These are phyloP conservation scores for Hypoxylon subgilvum DNA, from an alignment of 495 filamentous ascomycete species.

Conservation along the genomic window DNA sequence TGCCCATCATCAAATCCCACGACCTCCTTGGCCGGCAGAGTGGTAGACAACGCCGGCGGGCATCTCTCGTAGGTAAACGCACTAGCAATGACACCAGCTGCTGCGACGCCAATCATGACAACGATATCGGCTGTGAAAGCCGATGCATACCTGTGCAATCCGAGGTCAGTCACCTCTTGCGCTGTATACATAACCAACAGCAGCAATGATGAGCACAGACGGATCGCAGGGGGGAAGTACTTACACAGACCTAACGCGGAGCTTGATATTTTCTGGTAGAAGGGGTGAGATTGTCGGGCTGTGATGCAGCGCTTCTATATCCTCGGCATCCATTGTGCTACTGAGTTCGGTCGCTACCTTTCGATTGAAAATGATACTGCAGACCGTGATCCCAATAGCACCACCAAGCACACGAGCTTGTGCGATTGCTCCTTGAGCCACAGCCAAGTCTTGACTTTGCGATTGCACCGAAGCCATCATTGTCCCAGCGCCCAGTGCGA, in stretches of 20 bases:
- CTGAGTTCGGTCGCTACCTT: slow-evolving; percentile 28
- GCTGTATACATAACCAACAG: neutral
- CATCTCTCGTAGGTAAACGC: slow-evolving; percentile 29
- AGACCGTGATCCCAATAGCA: slow-evolving; percentile 57
- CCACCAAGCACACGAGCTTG: slow-evolving; percentile 66
- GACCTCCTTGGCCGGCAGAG: slow-evolving; percentile 36
- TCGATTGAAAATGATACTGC: slow-evolving; percentile 53
- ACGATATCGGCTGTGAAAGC: slow-evolving; percentile 43
- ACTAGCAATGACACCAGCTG: slow-evolving; percentile 39
- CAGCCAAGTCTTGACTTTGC: slow-evolving; percentile 55
- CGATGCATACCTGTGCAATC: slow-evolving; percentile 30
- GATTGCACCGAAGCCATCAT: slow-evolving; percentile 59
- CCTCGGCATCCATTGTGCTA: slow-evolving; percentile 29
- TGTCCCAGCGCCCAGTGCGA: slow-evolving; percentile 56
- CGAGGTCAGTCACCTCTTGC: neutral
- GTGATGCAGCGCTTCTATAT: slow-evolving; percentile 40
- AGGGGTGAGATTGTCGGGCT: slow-evolving; percentile 34
- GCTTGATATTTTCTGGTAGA: slow-evolving; percentile 27
- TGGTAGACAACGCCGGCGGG: slow-evolving; percentile 35
- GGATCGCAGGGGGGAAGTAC: no score
- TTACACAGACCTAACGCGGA: slow-evolving; percentile 32
- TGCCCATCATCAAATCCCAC: slow-evolving; percentile 36
- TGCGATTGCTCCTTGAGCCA: slow-evolving; percentile 61
- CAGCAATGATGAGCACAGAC: no score
- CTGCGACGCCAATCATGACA: slow-evolving; percentile 40